These are phyloP conservation scores for Chaetomium sp. DNA, from an alignment of 2,329 filamentous ascomycete genomes.

Conservation along the genomic window DNA sequence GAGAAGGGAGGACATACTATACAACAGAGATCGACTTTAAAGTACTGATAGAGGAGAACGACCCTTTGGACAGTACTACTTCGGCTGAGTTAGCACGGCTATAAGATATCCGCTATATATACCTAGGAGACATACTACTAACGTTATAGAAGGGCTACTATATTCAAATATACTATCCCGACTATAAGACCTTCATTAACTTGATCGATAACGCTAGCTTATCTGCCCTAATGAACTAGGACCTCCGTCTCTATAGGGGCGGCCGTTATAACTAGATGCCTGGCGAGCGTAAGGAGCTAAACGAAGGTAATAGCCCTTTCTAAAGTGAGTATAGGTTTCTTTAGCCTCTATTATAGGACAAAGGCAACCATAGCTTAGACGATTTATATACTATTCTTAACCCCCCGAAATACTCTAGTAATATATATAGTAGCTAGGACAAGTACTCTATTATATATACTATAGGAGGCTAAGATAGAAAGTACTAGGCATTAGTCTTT, in stretches of 20 bases:
- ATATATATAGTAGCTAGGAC: conserved; percentile 39
- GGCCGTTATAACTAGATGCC: conserved; percentile 32
- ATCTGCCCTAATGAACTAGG: conserved; percentile 32
- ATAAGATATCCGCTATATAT: conserved; percentile 39
- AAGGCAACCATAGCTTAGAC: conserved; percentile 26
- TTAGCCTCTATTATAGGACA: conserved; percentile 31
- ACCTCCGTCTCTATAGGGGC: conserved; percentile 41
- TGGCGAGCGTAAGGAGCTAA: conserved; percentile 10
- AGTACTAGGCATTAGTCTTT: conserved; percentile 33
- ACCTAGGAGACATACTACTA: conserved; percentile 40
- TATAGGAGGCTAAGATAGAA: conserved; percentile 25
- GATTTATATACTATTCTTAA: conserved; percentile 35
- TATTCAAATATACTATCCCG: conserved; percentile 48
- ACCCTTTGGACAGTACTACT: background rate
- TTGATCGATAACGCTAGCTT: conserved; percentile 45
- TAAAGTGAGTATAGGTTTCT: conserved; percentile 23
- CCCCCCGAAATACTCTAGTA: conserved; percentile 30
- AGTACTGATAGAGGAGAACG: background rate
- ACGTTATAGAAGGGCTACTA: conserved; percentile 49
- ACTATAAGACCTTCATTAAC: conserved; percentile 51
- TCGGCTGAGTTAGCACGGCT: conserved; percentile 3
- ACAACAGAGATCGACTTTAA: conserved; percentile 45
- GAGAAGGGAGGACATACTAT: conserved; percentile 61
- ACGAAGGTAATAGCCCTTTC: conserved; percentile 20
- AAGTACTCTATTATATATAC: conserved; percentile 43